Percentiles rank a stretch among this genome's conserved stretches.
phyloP scores from a whole-genome alignment of 768 basidiomycete species.

The Macrocybe gigantea region DNA sequence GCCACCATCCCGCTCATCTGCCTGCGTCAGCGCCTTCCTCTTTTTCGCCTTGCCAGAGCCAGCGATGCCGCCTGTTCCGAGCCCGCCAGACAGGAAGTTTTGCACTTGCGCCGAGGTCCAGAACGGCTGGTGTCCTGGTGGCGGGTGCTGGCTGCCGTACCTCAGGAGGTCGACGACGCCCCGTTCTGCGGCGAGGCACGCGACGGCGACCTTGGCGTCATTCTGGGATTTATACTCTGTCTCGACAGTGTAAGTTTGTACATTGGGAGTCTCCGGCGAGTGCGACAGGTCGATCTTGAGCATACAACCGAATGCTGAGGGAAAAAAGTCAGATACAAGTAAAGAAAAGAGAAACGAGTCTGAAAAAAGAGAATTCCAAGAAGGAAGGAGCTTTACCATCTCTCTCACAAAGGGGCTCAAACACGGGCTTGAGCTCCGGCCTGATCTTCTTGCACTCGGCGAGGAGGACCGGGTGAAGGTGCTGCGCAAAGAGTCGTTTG shows the following conservation, averaged over 20 bases:
- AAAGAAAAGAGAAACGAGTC: no score
- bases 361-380: no score
- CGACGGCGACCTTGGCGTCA: constrained; percentile 59
- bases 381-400: constrained; percentile 36
- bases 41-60: no score
- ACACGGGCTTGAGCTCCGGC: constrained; percentile 25
- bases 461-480: no score
- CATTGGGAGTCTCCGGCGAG: constrained; percentile 22
- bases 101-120: constrained; percentile 9
- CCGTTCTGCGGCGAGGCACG: constrained; percentile 43
- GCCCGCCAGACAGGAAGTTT: no score
- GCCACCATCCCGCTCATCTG: no score
- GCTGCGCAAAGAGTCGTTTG: no score
- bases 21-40: no score
- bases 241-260: constrained; percentile 39
- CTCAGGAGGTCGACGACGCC: constrained; percentile 57
- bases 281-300: constrained; percentile 36
- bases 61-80: no score
- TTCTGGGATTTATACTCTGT: constrained; percentile 48
- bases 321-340: no score
- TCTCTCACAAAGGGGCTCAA: constrained; percentile 8
- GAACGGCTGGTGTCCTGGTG: constrained; percentile 35
- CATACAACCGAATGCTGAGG: constrained; percentile 49
- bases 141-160: constrained; percentile 39
- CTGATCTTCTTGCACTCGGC: constrained; percentile 29